phyloP scores from a whole-genome alignment of 305 asterid species.

The Fraxinus angustifolia region DNA sequence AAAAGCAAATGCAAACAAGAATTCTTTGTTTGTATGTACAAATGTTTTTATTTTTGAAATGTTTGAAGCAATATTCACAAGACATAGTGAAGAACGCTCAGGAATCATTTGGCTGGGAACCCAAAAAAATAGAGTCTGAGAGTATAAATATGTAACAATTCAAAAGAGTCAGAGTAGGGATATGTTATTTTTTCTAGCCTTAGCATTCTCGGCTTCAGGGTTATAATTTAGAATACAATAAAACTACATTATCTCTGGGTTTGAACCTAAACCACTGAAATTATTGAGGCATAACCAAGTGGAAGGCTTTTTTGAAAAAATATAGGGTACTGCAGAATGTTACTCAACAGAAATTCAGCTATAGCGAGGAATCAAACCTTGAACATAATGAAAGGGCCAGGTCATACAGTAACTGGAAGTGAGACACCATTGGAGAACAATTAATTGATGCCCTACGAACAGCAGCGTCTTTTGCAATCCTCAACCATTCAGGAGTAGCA shows the following conservation, averaged over 20 bases:
- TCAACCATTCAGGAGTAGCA: conserved; percentile 98
- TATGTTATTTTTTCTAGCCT: background rate
- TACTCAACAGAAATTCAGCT: background rate
- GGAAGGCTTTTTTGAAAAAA: background rate
- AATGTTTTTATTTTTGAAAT: background rate
- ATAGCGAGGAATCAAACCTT: conserved; percentile 54
- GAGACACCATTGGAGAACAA: conserved; percentile 98
- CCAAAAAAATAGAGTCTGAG: background rate
- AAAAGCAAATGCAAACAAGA: background rate
- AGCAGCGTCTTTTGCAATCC: conserved; percentile 94
- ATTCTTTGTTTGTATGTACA: background rate
- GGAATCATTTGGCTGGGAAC: background rate
- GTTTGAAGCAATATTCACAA: background rate
- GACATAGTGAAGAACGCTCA: background rate
- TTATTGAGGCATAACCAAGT: conserved; percentile 3
- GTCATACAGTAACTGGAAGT: conserved; percentile 89
- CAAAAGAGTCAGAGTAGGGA: background rate
- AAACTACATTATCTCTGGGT: conserved; percentile 3
- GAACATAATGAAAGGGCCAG: conserved; percentile 81
- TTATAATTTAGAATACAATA: background rate
- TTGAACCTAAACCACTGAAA: background rate
- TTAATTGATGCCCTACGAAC: conserved; percentile 93
- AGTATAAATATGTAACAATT: background rate
- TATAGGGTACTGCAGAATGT: background rate
- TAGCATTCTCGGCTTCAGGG: conserved; percentile 8